Percentiles rank a stretch among this genome's conserved stretches.
Conservation (phyloP, 495 filamentous ascomycete genomes). For the Apiosordaria backusii region DNA sequence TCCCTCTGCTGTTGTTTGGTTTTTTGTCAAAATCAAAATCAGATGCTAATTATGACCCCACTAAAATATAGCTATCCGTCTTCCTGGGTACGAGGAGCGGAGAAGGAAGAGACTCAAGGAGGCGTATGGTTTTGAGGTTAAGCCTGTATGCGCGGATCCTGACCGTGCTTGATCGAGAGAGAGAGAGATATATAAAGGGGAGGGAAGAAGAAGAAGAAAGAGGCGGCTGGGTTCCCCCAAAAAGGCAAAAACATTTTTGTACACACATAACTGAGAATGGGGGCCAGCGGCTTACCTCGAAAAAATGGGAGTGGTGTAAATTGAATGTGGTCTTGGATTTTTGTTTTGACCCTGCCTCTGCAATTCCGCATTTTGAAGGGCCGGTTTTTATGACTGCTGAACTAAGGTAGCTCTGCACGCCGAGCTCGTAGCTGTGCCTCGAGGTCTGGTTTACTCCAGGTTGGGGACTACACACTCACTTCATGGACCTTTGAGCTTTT, state of each 20-base stretch:
- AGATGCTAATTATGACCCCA: slow-evolving; percentile 25
- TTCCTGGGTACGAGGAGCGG: slow-evolving; percentile 81
- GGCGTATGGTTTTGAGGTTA: slow-evolving; percentile 84
- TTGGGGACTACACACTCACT: no score
- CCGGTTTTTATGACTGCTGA: no score
- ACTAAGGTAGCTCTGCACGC: no score
- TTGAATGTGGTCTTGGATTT: background rate
- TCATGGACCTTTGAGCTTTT: no score
- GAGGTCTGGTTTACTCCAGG: no score
- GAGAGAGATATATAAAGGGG: background rate
- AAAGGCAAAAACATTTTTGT: slow-evolving; percentile 14
- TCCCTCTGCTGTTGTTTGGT: no score
- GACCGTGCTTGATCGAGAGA: slow-evolving; percentile 19
- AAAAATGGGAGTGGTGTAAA: slow-evolving; percentile 25
- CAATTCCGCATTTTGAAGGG: no score
- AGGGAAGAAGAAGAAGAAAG: background rate
- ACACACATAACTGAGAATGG: slow-evolving; percentile 19
- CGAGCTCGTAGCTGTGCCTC: no score
- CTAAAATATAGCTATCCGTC: slow-evolving; percentile 69
- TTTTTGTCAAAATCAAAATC: slow-evolving; percentile 13
- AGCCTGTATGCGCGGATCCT: slow-evolving; percentile 44
- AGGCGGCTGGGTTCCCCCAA: background rate
- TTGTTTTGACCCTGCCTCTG: no score
- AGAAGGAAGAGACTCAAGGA: slow-evolving; percentile 79
- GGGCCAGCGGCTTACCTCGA: slow-evolving; percentile 15